These are phyloP conservation scores for Lyophyllum atratum DNA, from an alignment of 768 basidiomycete species.

Conservation along the genomic window DNA sequence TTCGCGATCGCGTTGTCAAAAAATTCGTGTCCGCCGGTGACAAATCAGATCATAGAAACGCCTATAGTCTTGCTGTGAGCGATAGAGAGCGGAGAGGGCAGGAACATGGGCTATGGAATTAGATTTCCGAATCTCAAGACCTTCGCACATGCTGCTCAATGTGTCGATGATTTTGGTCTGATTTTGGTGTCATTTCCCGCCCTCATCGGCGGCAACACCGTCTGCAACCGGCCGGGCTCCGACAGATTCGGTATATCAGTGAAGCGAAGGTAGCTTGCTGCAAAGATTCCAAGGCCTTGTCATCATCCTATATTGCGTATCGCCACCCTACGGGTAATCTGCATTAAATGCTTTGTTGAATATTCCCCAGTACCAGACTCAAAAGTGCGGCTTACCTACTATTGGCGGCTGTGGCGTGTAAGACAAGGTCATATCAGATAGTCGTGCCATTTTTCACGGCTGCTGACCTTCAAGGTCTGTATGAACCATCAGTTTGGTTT, in stretches of 20 bases:
- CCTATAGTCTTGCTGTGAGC: constrained; percentile 21
- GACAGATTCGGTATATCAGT: constrained; percentile 27
- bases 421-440: constrained; percentile 16
- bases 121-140: constrained; percentile 34
- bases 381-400: background rate
- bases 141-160: constrained; percentile 33
- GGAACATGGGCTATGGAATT: constrained; percentile 37
- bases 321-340: background rate
- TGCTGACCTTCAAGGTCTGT: constrained; percentile 17
- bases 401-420: constrained; percentile 16
- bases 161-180: constrained; percentile 18
- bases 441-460: constrained; percentile 29
- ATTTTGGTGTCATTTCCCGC: constrained; percentile 44
- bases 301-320: background rate
- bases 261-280: background rate
- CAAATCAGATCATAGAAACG: constrained; percentile 31
- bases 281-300: background rate
- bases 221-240: constrained; percentile 35
- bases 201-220: constrained; percentile 39
- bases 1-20: constrained; percentile 25
- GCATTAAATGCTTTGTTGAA: background rate
- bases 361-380: background rate
- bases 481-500: constrained; percentile 17
- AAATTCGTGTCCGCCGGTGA: constrained; percentile 34
- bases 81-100: constrained; percentile 24